Evolutionary conservation across 257 asterid species (phyloP).

Genomic region (Jacaranda mimosifolia): DNA sequence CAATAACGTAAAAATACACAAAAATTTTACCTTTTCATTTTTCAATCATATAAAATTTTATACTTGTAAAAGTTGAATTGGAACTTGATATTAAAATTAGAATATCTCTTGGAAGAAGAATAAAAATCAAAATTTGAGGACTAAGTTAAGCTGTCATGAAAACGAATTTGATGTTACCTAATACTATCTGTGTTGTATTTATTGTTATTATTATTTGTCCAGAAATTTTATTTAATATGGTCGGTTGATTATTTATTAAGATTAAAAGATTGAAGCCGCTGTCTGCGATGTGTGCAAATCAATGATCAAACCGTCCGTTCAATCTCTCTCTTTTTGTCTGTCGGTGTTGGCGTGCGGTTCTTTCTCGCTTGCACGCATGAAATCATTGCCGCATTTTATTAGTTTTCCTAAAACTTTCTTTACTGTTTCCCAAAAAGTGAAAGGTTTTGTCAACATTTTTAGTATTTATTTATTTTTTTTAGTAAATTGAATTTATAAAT

Average conservation of each 20-base stretch:
- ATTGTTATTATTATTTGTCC: neutral
- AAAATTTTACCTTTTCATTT: too few relatives aligned
- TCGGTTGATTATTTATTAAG: conserved; percentile 40
- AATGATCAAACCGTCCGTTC: conserved; percentile 38
- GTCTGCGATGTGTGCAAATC: conserved; percentile 50
- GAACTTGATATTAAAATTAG: neutral
- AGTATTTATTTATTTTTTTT: neutral
- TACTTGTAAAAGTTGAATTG: too few relatives aligned
- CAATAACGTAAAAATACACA: too few relatives aligned
- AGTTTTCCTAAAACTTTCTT: neutral
- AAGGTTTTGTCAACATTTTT: neutral
- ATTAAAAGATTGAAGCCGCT: conserved; percentile 12
- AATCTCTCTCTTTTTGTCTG: conserved; percentile 5
- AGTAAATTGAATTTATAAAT: too few relatives aligned
- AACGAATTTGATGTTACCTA: neutral
- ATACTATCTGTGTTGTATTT: neutral
- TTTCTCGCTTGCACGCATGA: neutral
- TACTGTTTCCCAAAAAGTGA: neutral
- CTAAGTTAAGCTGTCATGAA: neutral
- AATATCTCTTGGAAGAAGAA: neutral
- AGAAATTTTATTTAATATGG: neutral
- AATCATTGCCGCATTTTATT: conserved; percentile 5
- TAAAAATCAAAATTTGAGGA: neutral
- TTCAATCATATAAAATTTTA: neutral
- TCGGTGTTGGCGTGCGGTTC: conserved; percentile 57